Conservation (phyloP, 305 asterid genomes). For the Coffea humblotiana region DNA sequence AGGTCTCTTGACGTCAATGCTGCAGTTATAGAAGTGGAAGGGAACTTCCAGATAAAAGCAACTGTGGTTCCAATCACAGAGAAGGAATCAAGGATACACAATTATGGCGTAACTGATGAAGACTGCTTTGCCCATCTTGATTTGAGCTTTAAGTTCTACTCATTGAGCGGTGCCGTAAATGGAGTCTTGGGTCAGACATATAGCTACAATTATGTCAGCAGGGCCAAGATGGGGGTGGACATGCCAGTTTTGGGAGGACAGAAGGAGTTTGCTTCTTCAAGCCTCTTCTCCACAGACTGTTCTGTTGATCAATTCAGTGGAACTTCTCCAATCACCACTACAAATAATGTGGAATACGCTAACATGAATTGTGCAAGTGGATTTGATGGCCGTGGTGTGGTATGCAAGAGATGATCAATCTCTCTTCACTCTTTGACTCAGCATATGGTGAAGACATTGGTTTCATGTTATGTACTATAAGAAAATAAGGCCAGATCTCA, state of each 20-base stretch:
- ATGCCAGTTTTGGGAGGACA: constrained; percentile 89
- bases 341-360: constrained; percentile 28
- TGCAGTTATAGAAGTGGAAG: constrained; percentile 56
- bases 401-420: constrained; percentile 48
- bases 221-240: constrained; percentile 76
- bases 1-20: constrained; percentile 48
- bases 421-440: not conserved
- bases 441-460: not conserved
- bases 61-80: constrained; percentile 65
- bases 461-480: not conserved
- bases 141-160: constrained; percentile 69
- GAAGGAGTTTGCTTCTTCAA: constrained; percentile 55
- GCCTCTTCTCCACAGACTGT: constrained; percentile 64
- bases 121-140: constrained; percentile 85
- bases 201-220: constrained; percentile 50
- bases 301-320: constrained; percentile 59
- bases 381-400: constrained; percentile 62
- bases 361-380: constrained; percentile 57
- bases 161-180: constrained; percentile 53
- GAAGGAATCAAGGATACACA: constrained; percentile 58
- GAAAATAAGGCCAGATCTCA: constrained; percentile 16
- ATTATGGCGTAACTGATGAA: constrained; percentile 62
- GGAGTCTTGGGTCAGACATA: constrained; percentile 85
- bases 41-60: constrained; percentile 65
- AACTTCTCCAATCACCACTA: constrained; percentile 13